Evolutionary conservation across 352 stramenopile genomes (phyloP), one percentile per base, ranked within the genome.

Genomic region (Globisporangium lucens): DNA sequence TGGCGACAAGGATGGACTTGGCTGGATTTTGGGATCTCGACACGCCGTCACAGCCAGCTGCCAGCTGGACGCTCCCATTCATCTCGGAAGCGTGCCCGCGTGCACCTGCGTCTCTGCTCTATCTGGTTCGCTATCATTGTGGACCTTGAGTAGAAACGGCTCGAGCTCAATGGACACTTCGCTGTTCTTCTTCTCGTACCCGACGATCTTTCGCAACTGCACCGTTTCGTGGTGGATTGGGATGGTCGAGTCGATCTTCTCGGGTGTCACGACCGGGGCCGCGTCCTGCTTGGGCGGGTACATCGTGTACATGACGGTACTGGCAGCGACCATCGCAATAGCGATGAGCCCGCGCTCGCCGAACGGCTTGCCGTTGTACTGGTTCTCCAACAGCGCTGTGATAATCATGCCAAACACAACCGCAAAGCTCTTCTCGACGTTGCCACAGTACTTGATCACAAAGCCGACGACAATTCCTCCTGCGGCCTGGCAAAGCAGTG

Each of bases 371-470:
- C 72, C 75, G 67, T 92, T 92, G 68, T 82, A 86, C 60, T 83
- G 65, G 27, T 75, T 85, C 73, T 94, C 83, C 29, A 91, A 65
- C 47, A 86, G 59, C 24, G 87, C 87, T 17, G 85, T 93, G 61
- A 94, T 87, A 63, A 90, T 80, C 78, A 94, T 92, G 15, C 87
- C 87, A 24, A 81, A 74, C 38, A 95, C 87, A 17, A 94, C 87
- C 0, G 84, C 84, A 65, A 95, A 94, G 69, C 77, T 90, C 72
- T 94, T 93, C 60, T 93, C 82, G 24, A 95, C 85, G 68, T 93
- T 94, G 8, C 87, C 87, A 46, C 83, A 92, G 74, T 93, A 79
- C 72, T 91, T 90, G 69, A 93, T 95, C 38, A 95, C 87, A 62
- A 92, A 91, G 15, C 84, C 87, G 22, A 95, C 87, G 20, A 93